These are phyloP conservation scores for Cryptococcus jaspeensis DNA, from an alignment of 1,284 basidiomycete genomes.

Conservation along the genomic window DNA sequence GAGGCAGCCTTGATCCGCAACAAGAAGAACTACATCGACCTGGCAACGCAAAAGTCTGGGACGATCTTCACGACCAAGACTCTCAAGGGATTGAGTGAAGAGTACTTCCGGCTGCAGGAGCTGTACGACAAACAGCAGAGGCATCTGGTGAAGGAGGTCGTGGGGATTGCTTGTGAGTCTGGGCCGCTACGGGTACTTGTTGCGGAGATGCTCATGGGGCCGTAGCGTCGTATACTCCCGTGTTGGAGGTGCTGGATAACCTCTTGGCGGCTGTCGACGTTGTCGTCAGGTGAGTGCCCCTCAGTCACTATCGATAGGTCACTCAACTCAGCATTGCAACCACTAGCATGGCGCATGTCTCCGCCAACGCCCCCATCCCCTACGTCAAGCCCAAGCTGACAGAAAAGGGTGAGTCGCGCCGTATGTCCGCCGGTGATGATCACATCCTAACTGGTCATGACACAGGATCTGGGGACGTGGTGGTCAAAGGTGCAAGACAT, in stretches of 20 bases:
- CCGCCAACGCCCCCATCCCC: constrained; percentile 77
- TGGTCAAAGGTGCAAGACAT: constrained; percentile 82
- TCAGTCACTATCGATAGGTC: neutral
- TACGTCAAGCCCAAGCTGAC: constrained; percentile 59
- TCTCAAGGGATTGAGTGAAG: constrained; percentile 70
- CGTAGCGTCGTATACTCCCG: constrained; percentile 81
- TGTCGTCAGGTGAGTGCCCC: constrained; percentile 65
- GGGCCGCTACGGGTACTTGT: neutral
- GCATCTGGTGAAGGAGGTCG: constrained; percentile 86
- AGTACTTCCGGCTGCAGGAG: constrained; percentile 57
- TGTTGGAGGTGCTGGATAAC: constrained; percentile 84
- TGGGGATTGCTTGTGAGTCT: constrained; percentile 78
- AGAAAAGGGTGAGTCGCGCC: constrained; percentile 61
- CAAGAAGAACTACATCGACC: constrained; percentile 75
- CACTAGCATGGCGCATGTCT: constrained; percentile 80
- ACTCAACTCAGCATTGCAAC: neutral
- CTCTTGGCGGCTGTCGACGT: constrained; percentile 90
- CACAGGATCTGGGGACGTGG: constrained; percentile 70
- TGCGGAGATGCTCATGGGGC: neutral
- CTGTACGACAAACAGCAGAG: constrained; percentile 30
- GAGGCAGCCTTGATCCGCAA: constrained; percentile 74
- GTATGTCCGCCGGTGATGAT: too few species aligned
- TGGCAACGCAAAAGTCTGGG: constrained; percentile 83
- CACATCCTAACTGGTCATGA: too few species aligned
- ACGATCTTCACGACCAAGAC: constrained; percentile 85